phyloP scores from a whole-genome alignment of 305 asterid species.

The Fraxinus latifolia region DNA sequence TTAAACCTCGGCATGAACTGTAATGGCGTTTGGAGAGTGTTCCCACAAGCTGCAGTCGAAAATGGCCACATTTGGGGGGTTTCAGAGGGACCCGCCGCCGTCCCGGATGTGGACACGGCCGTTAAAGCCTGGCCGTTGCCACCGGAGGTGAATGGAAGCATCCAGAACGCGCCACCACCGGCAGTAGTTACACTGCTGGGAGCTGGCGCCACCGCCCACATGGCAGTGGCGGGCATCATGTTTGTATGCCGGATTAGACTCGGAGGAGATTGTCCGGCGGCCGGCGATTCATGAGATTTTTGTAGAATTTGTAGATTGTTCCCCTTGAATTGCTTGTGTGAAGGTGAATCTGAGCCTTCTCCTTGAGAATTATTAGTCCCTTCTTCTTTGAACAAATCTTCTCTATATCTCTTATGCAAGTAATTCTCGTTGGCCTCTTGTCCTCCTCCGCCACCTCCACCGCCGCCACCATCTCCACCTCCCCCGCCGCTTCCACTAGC shows the following conservation, averaged over 20 bases:
- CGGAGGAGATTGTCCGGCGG: constrained; percentile 35
- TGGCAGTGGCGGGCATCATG: constrained; percentile 43
- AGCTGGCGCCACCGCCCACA: constrained; percentile 67
- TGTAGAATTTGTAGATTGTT: constrained; percentile 26
- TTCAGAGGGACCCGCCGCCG: constrained; percentile 33
- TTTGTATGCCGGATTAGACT: constrained; percentile 33
- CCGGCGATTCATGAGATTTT: constrained; percentile 28
- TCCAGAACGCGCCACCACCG: constrained; percentile 53
- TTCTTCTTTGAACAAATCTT: constrained; percentile 65
- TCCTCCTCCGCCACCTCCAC: constrained; percentile 26
- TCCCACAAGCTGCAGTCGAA: constrained; percentile 29
- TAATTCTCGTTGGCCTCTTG: constrained; percentile 52
- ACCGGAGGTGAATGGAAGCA: constrained; percentile 54
- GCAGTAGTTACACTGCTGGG: constrained; percentile 30
- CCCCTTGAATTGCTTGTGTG: constrained; percentile 50
- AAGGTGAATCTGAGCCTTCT: constrained; percentile 51
- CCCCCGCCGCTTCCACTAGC: constrained; percentile 38
- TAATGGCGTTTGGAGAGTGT: constrained; percentile 52
- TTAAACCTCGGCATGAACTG: constrained; percentile 66
- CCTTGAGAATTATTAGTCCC: constrained; percentile 38
- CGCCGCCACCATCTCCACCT: constrained; percentile 25
- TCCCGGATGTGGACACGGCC: constrained; percentile 27
- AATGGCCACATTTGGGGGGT: constrained; percentile 65
- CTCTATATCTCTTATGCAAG: constrained; percentile 61
- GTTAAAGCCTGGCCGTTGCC: constrained; percentile 29